These are phyloP conservation scores for Xylaria acuta DNA, from an alignment of 495 filamentous ascomycete genomes.

Conservation along the genomic window DNA sequence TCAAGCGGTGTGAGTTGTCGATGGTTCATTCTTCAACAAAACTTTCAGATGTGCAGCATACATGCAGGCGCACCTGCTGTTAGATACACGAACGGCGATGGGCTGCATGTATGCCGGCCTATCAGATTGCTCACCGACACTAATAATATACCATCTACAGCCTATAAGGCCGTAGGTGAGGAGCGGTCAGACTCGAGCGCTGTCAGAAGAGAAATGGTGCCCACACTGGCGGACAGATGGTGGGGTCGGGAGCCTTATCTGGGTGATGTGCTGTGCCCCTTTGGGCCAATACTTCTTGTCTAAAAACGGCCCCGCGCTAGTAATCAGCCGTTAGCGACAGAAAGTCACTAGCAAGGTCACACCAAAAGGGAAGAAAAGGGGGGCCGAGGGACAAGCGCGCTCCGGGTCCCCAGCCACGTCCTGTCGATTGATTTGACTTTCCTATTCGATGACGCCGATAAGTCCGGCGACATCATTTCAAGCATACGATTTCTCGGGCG, in stretches of 20 bases:
- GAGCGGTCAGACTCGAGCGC: constrained; percentile 19
- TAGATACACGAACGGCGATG: background rate
- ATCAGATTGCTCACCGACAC: constrained; percentile 13
- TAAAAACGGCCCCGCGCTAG: constrained; percentile 4
- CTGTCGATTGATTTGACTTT: constrained; percentile 13
- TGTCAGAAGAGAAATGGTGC: constrained; percentile 10
- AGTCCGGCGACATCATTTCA: constrained; percentile 23
- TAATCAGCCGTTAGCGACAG: background rate
- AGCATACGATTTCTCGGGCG: constrained; percentile 8
- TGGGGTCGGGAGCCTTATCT: background rate
- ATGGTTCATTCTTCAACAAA: background rate
- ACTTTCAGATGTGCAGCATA: constrained; percentile 1
- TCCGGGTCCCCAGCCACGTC: constrained; percentile 14
- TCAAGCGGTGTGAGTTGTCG: constrained; percentile 12
- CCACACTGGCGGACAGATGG: background rate
- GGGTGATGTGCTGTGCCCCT: constrained; percentile 6
- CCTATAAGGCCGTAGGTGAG: constrained; percentile 9
- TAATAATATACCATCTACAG: background rate
- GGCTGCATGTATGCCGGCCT: constrained; percentile 3
- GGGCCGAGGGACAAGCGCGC: constrained; percentile 11
- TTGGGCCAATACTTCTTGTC: background rate
- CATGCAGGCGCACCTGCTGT: constrained; percentile 3
- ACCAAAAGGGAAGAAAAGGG: constrained; percentile 10
- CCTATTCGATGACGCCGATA: constrained; percentile 25
- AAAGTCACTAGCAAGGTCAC: background rate